These are phyloP conservation scores for Ascosphaera aggregata DNA, from an alignment of 2,329 filamentous ascomycete genomes.

Conservation along the genomic window DNA sequence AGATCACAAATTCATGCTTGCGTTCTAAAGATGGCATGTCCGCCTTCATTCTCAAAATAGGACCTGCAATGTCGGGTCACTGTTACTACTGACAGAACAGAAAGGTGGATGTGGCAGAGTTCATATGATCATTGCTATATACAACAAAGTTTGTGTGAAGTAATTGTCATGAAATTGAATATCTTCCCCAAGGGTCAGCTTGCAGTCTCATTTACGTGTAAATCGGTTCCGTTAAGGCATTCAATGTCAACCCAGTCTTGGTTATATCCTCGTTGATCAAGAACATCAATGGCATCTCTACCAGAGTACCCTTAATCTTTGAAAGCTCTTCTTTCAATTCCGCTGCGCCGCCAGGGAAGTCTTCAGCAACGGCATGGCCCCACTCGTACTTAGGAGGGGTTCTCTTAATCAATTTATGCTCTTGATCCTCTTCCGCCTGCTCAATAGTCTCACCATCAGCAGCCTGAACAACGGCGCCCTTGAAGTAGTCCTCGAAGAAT, in stretches of 20 bases:
- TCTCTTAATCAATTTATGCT: slow-evolving; percentile 6
- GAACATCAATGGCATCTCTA: slow-evolving; percentile 85
- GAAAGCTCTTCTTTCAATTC: slow-evolving; percentile 49
- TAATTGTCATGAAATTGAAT: too few species aligned
- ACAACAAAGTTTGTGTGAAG: too few species aligned
- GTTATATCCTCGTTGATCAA: slow-evolving; percentile 70
- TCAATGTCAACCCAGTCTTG: slow-evolving; percentile 51
- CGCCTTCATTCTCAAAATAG: too few species aligned
- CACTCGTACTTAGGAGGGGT: slow-evolving; percentile 41
- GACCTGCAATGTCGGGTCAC: too few species aligned
- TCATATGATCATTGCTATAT: too few species aligned
- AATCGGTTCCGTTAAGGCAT: slow-evolving; percentile 46
- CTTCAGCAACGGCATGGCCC: slow-evolving; percentile 65
- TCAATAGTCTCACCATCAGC: slow-evolving; percentile 15
- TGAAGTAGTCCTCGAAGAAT: slow-evolving; percentile 37
- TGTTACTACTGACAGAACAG: too few species aligned
- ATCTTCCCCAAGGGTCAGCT: too few species aligned
- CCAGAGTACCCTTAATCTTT: slow-evolving; percentile 43
- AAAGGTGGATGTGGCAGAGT: too few species aligned
- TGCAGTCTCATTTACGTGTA: slow-evolving; percentile 30
- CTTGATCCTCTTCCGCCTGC: slow-evolving; percentile 21
- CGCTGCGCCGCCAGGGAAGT: slow-evolving; percentile 48
- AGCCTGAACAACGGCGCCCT: slow-evolving; percentile 10
- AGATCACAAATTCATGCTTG: too few species aligned
- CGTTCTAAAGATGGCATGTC: too few species aligned